These are phyloP conservation scores for Hydnomerulius pinastri DNA, from an alignment of 768 basidiomycete species.

Conservation along the genomic window DNA sequence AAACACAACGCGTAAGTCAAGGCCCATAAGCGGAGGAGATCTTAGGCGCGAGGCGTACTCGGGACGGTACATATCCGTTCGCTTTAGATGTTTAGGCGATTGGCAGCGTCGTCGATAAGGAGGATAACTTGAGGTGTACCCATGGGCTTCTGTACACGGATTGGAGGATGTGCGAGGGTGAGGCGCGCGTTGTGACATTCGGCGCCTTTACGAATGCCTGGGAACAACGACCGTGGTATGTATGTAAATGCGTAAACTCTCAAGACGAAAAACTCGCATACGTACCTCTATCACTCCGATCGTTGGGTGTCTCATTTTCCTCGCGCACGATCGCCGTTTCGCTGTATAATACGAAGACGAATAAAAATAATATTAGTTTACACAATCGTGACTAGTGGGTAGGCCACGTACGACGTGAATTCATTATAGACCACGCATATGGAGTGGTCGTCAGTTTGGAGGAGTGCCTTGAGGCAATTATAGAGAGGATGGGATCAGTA, in stretches of 20 bases:
- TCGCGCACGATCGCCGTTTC: conserved; percentile 80
- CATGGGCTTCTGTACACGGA: conserved; percentile 48
- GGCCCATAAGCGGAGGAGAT: not conserved
- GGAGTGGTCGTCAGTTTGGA: conserved; percentile 83
- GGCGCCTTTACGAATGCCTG: conserved; percentile 87
- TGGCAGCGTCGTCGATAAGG: conserved; percentile 87
- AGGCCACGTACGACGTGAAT: conserved; percentile 65
- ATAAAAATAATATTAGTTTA: not conserved
- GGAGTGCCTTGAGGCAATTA: conserved; percentile 85
- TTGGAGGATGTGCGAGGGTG: conserved; percentile 47
- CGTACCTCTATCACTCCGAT: conserved; percentile 91
- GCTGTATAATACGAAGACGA: conserved; percentile 44
- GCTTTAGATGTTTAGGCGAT: conserved; percentile 71
- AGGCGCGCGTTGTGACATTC: conserved; percentile 87
- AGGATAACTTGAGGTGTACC: conserved; percentile 68
- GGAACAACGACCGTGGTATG: too few relatives aligned
- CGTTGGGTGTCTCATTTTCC: conserved; percentile 85
- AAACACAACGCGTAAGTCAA: not conserved
- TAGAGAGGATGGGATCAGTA: conserved; percentile 91
- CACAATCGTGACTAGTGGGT: too few relatives aligned
- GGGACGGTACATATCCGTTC: conserved; percentile 63
- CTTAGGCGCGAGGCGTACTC: conserved; percentile 43
- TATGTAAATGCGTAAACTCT: not conserved
- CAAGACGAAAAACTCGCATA: not conserved
- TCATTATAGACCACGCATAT: conserved; percentile 89